A percentile compares a stretch with the other conserved stretches of the same genome.
These are phyloP conservation scores for Heliamphora exappendiculata DNA, from an alignment of 148 eudicot genomes.

Conservation along the genomic window DNA sequence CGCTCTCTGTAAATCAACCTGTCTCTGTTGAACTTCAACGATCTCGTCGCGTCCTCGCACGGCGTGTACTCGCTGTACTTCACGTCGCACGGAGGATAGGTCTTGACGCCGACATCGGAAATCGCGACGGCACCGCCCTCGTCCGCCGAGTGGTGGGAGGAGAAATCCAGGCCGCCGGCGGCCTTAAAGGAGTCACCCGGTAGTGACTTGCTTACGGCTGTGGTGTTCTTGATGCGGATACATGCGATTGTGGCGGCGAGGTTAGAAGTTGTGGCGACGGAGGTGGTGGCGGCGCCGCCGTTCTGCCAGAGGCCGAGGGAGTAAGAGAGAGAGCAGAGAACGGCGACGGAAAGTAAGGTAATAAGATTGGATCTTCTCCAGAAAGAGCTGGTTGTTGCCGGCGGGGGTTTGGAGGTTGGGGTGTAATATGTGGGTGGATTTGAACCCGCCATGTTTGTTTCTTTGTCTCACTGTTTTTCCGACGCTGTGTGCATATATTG, in stretches of 20 bases:
- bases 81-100: constrained; percentile 39
- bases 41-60: constrained; percentile 50
- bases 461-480: background rate
- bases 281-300: constrained; percentile 5
- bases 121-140: background rate
- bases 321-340: constrained; percentile 45
- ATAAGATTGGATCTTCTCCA: constrained; percentile 13
- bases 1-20: constrained; percentile 53
- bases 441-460: constrained; percentile 31
- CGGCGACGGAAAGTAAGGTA: constrained; percentile 14
- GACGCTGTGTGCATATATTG: background rate
- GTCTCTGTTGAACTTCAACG: constrained; percentile 36
- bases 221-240: background rate
- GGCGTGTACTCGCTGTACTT: constrained; percentile 70
- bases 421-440: constrained; percentile 32
- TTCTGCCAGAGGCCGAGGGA: constrained; percentile 42
- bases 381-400: constrained; percentile 8
- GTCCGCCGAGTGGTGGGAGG: constrained; percentile 42
- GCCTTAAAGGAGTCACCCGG: no score
- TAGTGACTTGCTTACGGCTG: background rate
- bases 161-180: constrained; percentile 28
- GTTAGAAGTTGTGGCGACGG: constrained; percentile 18
- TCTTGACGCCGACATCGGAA: background rate
- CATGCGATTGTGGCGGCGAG: constrained; percentile 12
- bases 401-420: constrained; percentile 44